Evolutionary conservation across 2,329 filamentous ascomycete genomes (phyloP).

Genomic region (Diplodia mutila): DNA sequence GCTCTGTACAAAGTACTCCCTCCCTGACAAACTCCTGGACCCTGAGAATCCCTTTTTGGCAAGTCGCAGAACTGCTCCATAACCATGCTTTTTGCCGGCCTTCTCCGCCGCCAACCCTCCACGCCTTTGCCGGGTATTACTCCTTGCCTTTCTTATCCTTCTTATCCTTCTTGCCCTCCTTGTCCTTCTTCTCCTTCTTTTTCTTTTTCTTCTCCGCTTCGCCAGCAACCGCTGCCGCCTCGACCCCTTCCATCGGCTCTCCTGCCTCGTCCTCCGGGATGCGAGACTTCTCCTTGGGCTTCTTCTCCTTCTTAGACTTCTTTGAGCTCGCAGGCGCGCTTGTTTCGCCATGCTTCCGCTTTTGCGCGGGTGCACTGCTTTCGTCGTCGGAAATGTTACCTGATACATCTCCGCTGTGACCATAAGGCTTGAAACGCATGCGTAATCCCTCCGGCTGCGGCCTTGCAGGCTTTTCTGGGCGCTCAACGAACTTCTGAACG

Average conservation of each 20-base stretch:
- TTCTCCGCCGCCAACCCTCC: background rate
- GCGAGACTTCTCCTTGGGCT: constrained; percentile 14
- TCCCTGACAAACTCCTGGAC: constrained; percentile 16
- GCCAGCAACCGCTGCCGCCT: constrained; percentile 19
- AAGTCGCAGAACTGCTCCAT: constrained; percentile 10
- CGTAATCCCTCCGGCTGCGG: constrained; percentile 70
- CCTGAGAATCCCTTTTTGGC: constrained; percentile 8
- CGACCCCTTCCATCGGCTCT: constrained; percentile 27
- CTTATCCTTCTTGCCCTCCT: constrained; percentile 37
- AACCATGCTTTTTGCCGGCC: constrained; percentile 7
- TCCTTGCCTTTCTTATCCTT: constrained; percentile 36
- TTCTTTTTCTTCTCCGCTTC: constrained; percentile 35
- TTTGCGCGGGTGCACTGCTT: constrained; percentile 44
- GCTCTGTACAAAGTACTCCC: background rate
- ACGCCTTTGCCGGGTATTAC: constrained; percentile 39
- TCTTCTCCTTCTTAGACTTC: constrained; percentile 28
- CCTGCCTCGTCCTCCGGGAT: constrained; percentile 24
- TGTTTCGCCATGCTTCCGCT: constrained; percentile 43
- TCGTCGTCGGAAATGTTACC: constrained; percentile 48
- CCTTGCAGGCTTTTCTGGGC: constrained; percentile 58
- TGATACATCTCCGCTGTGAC: constrained; percentile 53
- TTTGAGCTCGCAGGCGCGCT: constrained; percentile 41
- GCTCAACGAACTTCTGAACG: constrained; percentile 49
- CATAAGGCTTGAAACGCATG: constrained; percentile 69
- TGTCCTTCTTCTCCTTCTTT: constrained; percentile 41